Conservation (phyloP, 2,329 filamentous ascomycete genomes). For the Xylariaceae sp. region DNA sequence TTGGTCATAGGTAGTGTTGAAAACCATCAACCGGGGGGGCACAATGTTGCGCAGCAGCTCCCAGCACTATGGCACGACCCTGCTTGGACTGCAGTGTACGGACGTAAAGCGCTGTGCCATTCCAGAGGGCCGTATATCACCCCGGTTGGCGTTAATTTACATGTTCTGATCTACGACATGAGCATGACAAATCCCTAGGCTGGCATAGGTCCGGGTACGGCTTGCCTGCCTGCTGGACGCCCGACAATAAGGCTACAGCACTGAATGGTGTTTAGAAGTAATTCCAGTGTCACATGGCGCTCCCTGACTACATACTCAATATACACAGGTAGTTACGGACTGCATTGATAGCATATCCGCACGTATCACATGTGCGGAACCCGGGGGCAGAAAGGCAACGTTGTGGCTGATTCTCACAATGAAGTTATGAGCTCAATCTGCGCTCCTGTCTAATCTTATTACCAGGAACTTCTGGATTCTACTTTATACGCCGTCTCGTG, state of each 20-base stretch:
- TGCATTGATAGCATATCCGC: no score
- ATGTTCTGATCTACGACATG: no score
- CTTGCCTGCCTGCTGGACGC: constrained; percentile 1
- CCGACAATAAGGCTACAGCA: background rate
- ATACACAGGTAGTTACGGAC: background rate
- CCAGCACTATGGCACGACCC: constrained; percentile 13
- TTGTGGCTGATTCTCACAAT: no score
- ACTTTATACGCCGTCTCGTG: no score
- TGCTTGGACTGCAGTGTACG: background rate
- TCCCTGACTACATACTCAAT: background rate
- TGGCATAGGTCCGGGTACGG: background rate
- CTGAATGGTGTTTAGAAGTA: background rate
- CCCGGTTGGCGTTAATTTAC: constrained; percentile 9
- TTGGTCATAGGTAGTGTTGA: background rate
- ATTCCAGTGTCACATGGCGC: constrained; percentile 6
- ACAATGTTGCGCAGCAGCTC: constrained; percentile 12
- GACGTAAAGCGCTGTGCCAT: background rate
- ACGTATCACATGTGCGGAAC: no score
- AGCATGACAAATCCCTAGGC: constrained; percentile 10
- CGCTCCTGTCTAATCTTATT: no score
- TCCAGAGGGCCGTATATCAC: background rate
- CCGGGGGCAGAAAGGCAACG: no score
- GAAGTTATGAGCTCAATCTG: no score
- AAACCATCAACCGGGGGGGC: background rate
- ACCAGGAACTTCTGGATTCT: no score